Base-by-base conservation (phyloP, 768 basidiomycete genomes). In the Albatrellus ellisii region DNA sequence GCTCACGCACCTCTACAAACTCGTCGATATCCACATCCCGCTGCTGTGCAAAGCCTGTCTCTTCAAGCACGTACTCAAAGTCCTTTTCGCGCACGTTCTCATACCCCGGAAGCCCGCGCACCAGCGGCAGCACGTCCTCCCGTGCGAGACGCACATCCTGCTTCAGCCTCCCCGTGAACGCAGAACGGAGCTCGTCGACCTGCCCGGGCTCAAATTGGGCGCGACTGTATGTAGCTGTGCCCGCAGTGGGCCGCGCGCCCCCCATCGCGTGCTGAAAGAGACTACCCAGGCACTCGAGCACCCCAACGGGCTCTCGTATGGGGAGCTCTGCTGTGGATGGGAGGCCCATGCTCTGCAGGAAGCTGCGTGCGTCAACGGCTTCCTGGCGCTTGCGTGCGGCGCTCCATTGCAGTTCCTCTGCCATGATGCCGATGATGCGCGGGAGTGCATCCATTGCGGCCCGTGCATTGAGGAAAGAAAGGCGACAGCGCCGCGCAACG, bases 401-500 rank as follows among this genome's bases (percentile, higher is more conserved):
- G 46, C 70, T 68, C 94, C 94, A 99, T 10, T 69, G 65, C 5
- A 92, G 70, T 56, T 97, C 90, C 12, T 72, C 72, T 4, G 75
- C 73, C 90, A 97, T 94, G 59, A 95, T 83, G 44, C 88, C 86
- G 46, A 94, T 78, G 37, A 99, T 80, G 24, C 72, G 71, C 2
- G 92, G 91, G 39, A 99, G 76, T 0, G 82, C 76, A 22, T 81
- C 76, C 25, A 92, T 71, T 0, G 94, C 81, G 1, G 83, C 84
- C 44, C 81, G 79, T 0, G 79, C 82, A 58, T 95, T 91, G 51
- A 98, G 77, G 73, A 97, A 98, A 6, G 86, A 79, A 22, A 99
- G 71, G n/a, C 94, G 82, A 8, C 85, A 84, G 45, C 92, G 80
- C 1, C 94, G 81, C 1, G 88, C 87, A 55, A 98, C 77, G 51